Conservation (phyloP, 345 rosid genomes). For the Salix dunnii region DNA sequence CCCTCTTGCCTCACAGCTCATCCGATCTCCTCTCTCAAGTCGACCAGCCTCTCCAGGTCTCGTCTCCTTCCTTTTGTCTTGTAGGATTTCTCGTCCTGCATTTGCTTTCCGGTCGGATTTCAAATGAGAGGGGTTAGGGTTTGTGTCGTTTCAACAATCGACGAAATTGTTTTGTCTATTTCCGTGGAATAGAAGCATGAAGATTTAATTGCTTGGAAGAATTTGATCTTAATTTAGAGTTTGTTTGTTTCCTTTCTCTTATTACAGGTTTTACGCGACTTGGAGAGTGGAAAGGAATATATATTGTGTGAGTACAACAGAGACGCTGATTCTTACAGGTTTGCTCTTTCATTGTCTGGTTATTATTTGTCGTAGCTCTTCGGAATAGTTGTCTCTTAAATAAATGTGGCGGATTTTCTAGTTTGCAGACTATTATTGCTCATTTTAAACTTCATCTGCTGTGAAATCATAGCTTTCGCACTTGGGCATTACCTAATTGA, state of each 20-base stretch:
- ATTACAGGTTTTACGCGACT: constrained; percentile 64
- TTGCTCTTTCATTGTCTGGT: neutral
- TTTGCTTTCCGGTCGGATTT: neutral
- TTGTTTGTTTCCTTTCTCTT: neutral
- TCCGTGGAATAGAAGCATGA: too few relatives aligned
- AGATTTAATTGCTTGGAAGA: too few relatives aligned
- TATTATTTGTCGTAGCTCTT: neutral
- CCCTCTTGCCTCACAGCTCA: constrained; percentile 84
- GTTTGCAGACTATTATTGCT: too few relatives aligned
- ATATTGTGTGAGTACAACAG: constrained; percentile 95
- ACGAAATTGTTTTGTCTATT: too few relatives aligned
- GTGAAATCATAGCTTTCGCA: too few relatives aligned
- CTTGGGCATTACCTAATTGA: too few relatives aligned
- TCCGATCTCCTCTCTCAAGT: constrained; percentile 98
- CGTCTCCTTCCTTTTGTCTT: neutral
- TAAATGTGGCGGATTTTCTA: too few relatives aligned
- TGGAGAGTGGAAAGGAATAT: constrained; percentile 69
- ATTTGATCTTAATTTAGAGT: too few relatives aligned
- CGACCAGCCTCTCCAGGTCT: constrained; percentile 91
- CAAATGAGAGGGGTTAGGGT: neutral
- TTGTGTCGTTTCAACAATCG: too few relatives aligned
- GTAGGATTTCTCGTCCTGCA: neutral
- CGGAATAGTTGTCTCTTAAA: too few relatives aligned
- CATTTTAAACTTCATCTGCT: too few relatives aligned
- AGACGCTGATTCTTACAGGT: constrained; percentile 98